Base-by-base conservation (phyloP, 2,329 filamentous ascomycete genomes). In the Sporothrix variecibatus region DNA sequence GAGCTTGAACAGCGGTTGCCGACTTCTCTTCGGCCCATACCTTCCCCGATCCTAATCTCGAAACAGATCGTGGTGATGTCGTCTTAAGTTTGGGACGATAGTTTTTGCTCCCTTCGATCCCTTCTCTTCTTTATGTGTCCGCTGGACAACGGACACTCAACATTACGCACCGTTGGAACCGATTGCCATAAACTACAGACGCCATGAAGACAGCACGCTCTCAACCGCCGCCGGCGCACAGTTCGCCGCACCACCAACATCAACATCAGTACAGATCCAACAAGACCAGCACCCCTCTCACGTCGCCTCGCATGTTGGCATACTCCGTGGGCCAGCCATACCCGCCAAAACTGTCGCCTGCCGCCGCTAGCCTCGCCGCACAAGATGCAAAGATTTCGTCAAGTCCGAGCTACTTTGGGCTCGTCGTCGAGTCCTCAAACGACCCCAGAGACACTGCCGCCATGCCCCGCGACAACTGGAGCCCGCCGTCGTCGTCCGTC, bases 381-480 rank as follows among this genome's bases (percentile, higher is more conserved):
- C 77, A 79, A 28, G 84, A 86, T 56, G 80, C 79, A 20, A 84
- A 86, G 76, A 83, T 87, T 0, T 11, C 31, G 8, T 84, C 90
- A 11, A 95, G 93, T 80, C 93, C 94, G 15, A 97, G 95, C 81
- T 97, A 97, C 82, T 97, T 97, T 81, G 93, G 93, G 73, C 89
- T 97, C 75, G 85, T 90, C 40, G 84, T 93, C 76, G 91, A 94
- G 74, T 78, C 89, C 26, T 82, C 84, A 64, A 85, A 83, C 73
- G 90, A 93, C 75, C 85, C 88, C 31, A 87, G 90, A 75, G 90
- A 91, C 72, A 92, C 91, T 2, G 88, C 87, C 4, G 86, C 86
- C 46, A 85, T 92, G 76, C 87, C 90, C 0, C 89, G 89, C 73
- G 89, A 90, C 77, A 93, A 93, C 81, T 95, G 93, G 92, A 93